phyloP scores from a whole-genome alignment of 768 basidiomycete genomes.

The Panellus pusillus region DNA sequence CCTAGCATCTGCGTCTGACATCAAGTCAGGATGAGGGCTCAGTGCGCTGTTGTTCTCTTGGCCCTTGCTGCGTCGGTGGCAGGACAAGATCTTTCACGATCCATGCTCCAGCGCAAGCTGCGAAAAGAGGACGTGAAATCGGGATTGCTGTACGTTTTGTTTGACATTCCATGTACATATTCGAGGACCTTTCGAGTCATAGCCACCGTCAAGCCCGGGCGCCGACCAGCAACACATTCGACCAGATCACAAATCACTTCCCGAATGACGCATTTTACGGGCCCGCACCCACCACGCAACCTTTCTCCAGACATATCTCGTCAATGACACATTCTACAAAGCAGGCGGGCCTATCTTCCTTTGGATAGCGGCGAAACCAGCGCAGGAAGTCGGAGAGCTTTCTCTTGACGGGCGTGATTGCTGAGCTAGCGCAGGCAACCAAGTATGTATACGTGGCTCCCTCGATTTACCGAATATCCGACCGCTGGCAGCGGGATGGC shows the following conservation, averaged over 20 bases:
- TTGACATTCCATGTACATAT: background rate
- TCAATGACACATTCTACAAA: constrained; percentile 18
- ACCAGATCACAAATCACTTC: constrained; percentile 18
- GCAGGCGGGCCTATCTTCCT: constrained; percentile 16
- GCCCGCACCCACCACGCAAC: constrained; percentile 9
- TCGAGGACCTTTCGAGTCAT: background rate
- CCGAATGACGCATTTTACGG: constrained; percentile 16
- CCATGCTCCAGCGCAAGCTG: constrained; percentile 13
- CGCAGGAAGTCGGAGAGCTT: constrained; percentile 4
- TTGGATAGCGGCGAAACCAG: constrained; percentile 16
- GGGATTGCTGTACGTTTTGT: background rate
- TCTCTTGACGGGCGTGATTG: constrained; percentile 12
- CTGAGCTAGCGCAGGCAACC: constrained; percentile 13
- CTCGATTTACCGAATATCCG: background rate
- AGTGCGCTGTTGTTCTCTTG: background rate
- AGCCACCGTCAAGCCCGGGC: constrained; percentile 6
- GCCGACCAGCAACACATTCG: constrained; percentile 4
- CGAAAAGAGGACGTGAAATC: background rate
- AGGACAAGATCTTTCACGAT: constrained; percentile 6
- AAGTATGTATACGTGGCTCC: background rate
- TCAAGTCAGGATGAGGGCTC: constrained; percentile 8
- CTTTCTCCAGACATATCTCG: constrained; percentile 11
- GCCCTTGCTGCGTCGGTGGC: constrained; percentile 3
- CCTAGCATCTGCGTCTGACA: background rate
- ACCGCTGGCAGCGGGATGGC: constrained; percentile 3